Evolutionary conservation across 345 rosid species (phyloP).

Genomic region (Atalantia buxifolia): DNA sequence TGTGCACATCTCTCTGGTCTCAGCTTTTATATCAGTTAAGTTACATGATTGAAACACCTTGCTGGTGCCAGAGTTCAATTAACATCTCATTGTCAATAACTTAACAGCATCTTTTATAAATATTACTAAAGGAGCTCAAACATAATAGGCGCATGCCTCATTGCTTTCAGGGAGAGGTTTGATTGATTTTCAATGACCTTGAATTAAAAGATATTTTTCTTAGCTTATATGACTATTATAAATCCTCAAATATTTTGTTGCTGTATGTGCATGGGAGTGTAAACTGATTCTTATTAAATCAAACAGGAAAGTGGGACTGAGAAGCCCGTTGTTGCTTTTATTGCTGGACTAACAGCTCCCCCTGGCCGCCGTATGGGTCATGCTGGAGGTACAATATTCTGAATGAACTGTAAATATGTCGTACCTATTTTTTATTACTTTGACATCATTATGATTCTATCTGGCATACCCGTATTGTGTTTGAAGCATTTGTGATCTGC

Average conservation of each 20-base stretch:
- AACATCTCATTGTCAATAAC: background rate
- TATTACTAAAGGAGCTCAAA: background rate
- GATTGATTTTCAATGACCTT: background rate
- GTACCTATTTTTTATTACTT: background rate
- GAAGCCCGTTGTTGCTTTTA: constrained; percentile 93
- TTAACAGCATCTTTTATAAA: background rate
- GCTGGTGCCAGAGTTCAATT: background rate
- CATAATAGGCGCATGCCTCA: background rate
- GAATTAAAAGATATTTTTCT: background rate
- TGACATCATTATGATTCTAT: background rate
- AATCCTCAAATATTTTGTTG: background rate
- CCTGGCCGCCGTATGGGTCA: constrained; percentile 99
- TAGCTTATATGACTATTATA: background rate
- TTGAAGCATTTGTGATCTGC: background rate
- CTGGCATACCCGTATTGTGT: background rate
- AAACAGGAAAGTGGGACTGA: constrained; percentile 93
- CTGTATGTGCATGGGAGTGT: background rate
- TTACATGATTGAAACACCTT: background rate
- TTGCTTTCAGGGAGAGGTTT: background rate
- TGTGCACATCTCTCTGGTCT: background rate
- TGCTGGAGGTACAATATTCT: constrained; percentile 74
- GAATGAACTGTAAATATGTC: background rate
- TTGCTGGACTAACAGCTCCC: constrained; percentile 97
- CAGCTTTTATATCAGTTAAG: background rate
- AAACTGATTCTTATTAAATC: constrained; percentile 7